Evolutionary conservation across 441 rosid genomes (phyloP), one percentile per base, ranked within the genome.

Genomic region (Corymbia calophylla): DNA sequence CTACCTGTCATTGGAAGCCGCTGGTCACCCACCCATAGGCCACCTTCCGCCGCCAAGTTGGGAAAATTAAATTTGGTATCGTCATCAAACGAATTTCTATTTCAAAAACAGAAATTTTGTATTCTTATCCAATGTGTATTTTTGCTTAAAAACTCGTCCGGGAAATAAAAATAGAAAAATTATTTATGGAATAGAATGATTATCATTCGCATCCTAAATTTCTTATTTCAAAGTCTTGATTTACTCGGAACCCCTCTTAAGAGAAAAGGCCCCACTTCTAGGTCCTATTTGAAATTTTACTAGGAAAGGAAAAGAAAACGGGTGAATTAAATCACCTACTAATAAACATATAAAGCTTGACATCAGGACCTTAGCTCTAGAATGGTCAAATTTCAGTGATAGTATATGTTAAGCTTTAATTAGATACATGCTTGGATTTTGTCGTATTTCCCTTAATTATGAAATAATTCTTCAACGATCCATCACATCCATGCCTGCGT

Each of bases 401-500:
- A 13, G n/a, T 23, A 44, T 44, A 18, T 44, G 84, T 12, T 44
- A 44, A 21, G 84, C 51, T 44, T 7, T 44, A 44, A 77, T 77
- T 44, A 13, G 51, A 23, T 2, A 23, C 16, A 77, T n/a, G 8
- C n/a, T 77, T 77, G 53, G 51, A 44, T 4, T 12, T 77, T 44
- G n/a, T 44, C 51, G n/a, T 9, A 77, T 12, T 23, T 77, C 53
- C 53, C 53, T 77, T 44, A 23, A 44, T 77, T 4, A 77, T 44
- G 84, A 77, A 77, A 77, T 13, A 77, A 48, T 77, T 77, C 84
- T 47, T 25, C 53, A 44, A 77, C 84, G n/a, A 7, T 77, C n/a
- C 84, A 23, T 77, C 84, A 77, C 84, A 77, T 77, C 84, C 51
- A 77, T 23, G 84, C 84, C 84, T 77, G 51, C 84, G 51, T 44